A percentile compares a stretch with the other conserved stretches of the same genome.
These are phyloP conservation scores for Pythium dissimile DNA, from an alignment of 352 stramenopile genomes.

Conservation along the genomic window DNA sequence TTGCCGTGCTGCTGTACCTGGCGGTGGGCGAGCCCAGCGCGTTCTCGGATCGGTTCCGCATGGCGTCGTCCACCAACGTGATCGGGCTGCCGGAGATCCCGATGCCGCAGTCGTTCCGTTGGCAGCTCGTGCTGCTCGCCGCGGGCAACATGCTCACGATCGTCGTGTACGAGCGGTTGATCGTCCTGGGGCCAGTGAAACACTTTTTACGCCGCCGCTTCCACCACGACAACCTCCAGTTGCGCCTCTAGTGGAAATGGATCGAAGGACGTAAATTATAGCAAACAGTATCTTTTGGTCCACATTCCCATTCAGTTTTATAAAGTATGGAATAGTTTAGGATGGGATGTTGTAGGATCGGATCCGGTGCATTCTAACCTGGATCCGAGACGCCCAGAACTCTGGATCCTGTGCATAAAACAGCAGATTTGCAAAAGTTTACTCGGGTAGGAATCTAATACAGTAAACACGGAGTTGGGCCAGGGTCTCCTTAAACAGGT, in stretches of 20 bases:
- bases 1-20: conserved; percentile 27
- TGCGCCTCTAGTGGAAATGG: conserved; percentile 31
- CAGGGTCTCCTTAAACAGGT: no score
- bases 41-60: conserved; percentile 39
- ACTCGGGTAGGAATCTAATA: no score
- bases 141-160: conserved; percentile 31
- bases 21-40: conserved; percentile 26
- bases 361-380: no score
- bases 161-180: conserved; percentile 37
- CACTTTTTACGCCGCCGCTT: conserved; percentile 16
- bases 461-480: no score
- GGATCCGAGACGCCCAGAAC: no score
- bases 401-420: no score
- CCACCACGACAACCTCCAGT: conserved; percentile 24
- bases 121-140: conserved; percentile 32
- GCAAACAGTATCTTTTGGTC: no score
- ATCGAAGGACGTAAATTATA: no score
- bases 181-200: conserved; percentile 40
- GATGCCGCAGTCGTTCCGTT: conserved; percentile 37
- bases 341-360: no score
- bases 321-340: no score
- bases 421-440: no score
- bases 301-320: no score
- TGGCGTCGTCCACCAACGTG: conserved; percentile 43
- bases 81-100: conserved; percentile 49